Evolutionary conservation across 176 grass and related monocot genomes (phyloP).

Genomic region (Musa schizocarpa): DNA sequence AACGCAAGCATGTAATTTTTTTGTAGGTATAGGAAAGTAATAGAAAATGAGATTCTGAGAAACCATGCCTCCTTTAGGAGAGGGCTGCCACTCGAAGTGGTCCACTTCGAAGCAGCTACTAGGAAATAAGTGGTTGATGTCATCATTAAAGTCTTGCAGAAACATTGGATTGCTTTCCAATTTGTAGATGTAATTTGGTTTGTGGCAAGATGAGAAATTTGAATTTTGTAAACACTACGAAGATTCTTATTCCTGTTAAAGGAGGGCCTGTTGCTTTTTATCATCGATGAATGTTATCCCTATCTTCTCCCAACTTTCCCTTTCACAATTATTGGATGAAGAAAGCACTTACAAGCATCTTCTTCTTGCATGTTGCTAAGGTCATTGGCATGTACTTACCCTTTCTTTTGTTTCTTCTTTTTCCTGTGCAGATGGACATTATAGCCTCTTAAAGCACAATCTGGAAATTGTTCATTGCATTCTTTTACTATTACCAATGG

Average conservation of each 20-base stretch:
- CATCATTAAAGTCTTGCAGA: background rate
- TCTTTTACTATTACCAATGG: constrained; percentile 32
- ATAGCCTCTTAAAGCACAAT: constrained; percentile 13
- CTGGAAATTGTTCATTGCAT: constrained; percentile 9
- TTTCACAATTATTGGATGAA: background rate
- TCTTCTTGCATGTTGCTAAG: constrained; percentile 9
- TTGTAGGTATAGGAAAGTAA: background rate
- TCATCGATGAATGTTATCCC: background rate
- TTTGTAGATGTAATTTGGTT: too few relatives aligned
- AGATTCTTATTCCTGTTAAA: background rate
- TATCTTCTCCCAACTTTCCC: background rate
- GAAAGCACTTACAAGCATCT: background rate
- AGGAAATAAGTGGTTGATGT: background rate
- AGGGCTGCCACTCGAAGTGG: background rate
- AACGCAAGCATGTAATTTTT: background rate
- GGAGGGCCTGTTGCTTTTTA: background rate
- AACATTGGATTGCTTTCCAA: background rate
- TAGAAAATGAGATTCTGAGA: background rate
- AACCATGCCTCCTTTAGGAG: background rate
- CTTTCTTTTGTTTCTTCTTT: constrained; percentile 10
- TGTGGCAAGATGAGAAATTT: background rate
- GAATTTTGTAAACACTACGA: background rate
- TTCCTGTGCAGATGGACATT: constrained; percentile 22
- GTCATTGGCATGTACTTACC: constrained; percentile 1
- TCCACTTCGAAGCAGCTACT: background rate